Percentiles rank a stretch among this genome's conserved stretches.
Evolutionary conservation across 2,329 filamentous ascomycete genomes (phyloP).

Genomic region (Talaromyces sp.): DNA sequence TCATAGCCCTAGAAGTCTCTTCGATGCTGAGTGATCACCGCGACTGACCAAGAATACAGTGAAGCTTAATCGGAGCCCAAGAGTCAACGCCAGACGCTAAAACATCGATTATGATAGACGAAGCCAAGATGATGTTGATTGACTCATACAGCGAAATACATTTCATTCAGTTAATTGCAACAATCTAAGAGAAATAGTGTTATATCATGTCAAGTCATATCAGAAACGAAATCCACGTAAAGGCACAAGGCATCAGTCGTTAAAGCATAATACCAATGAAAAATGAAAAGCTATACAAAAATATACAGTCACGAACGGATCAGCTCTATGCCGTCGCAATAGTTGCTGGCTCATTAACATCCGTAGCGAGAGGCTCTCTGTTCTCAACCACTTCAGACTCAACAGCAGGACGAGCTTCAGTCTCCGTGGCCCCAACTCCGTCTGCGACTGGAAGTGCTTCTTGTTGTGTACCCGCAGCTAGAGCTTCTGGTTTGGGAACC

Average conservation of each 20-base stretch:
- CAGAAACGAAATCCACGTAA: background rate
- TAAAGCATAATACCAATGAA: background rate
- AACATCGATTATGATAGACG: too few relatives aligned
- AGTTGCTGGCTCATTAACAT: slow-evolving; percentile 10
- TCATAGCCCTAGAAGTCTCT: too few relatives aligned
- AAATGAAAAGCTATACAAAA: background rate
- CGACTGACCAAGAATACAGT: too few relatives aligned
- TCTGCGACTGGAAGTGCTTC: background rate
- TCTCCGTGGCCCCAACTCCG: background rate
- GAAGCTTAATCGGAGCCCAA: too few relatives aligned
- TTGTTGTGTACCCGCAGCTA: background rate
- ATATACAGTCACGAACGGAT: background rate
- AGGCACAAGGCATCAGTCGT: background rate
- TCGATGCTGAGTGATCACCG: too few relatives aligned
- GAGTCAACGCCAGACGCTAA: too few relatives aligned
- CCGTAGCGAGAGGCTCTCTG: slow-evolving; percentile 17
- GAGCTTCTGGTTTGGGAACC: slow-evolving; percentile 27
- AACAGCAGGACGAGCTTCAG: background rate
- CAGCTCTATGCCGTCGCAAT: slow-evolving; percentile 3
- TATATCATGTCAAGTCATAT: background rate
- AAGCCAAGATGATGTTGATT: background rate
- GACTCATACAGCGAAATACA: background rate
- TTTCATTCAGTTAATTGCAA: background rate
- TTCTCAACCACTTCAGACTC: background rate
- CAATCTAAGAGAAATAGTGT: background rate